Conservation (phyloP, 805 yeast species). For the Yarrowia sp. region DNA sequence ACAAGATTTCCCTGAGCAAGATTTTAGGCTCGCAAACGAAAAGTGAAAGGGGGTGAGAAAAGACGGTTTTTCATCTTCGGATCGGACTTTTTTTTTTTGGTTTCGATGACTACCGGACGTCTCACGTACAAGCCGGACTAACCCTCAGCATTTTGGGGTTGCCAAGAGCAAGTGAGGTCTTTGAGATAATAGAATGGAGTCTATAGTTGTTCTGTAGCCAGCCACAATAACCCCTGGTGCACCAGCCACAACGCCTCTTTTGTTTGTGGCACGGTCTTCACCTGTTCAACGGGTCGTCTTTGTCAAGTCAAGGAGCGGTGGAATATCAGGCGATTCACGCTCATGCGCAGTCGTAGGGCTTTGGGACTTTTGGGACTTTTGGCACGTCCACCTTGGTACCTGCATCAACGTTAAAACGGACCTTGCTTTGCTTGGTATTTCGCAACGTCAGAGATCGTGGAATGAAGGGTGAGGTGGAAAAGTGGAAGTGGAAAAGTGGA, state of each 20-base stretch:
- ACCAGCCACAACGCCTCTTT: too few species aligned
- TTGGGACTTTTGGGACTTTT: slow-evolving; percentile 5
- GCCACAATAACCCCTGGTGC: too few species aligned
- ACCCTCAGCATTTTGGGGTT: too few species aligned
- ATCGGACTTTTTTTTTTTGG: too few species aligned
- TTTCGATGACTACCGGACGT: too few species aligned
- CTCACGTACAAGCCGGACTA: too few species aligned
- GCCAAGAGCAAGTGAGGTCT: too few species aligned
- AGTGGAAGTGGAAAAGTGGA: background rate
- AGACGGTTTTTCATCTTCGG: too few species aligned
- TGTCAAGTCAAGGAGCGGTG: background rate
- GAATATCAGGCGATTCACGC: slow-evolving; percentile 9
- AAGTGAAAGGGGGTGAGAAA: too few species aligned
- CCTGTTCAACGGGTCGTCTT: background rate
- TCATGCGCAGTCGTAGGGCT: slow-evolving; percentile 2
- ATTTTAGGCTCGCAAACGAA: background rate
- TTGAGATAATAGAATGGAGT: too few species aligned
- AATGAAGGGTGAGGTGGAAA: background rate
- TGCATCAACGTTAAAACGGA: slow-evolving; percentile 12
- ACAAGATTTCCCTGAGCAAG: slow-evolving; percentile 7
- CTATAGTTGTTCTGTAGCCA: too few species aligned
- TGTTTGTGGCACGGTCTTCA: too few species aligned
- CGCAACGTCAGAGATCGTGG: background rate
- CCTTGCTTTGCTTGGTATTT: slow-evolving; percentile 23
- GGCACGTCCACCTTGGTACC: background rate